These are phyloP conservation scores for Penicillium sp. DNA, from an alignment of 2,329 filamentous ascomycete species.

Conservation along the genomic window DNA sequence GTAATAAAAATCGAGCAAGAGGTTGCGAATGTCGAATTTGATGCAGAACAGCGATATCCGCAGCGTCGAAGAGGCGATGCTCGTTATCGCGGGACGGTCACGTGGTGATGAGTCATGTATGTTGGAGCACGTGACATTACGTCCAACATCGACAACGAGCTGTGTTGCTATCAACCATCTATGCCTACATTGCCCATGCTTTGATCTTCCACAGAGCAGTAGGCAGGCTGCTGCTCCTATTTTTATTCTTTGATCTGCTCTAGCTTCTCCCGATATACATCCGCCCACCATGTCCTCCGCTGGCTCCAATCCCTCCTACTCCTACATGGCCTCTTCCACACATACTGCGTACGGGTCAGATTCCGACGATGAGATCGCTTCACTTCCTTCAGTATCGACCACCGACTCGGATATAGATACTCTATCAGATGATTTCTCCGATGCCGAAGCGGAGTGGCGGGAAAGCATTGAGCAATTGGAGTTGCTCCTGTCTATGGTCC, in stretches of 20 bases:
- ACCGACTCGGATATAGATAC: conserved; percentile 38
- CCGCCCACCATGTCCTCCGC: conserved; percentile 28
- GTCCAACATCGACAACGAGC: conserved; percentile 4
- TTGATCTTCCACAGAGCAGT: conserved; percentile 23
- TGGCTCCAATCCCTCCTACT: conserved; percentile 33
- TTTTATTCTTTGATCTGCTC: background rate
- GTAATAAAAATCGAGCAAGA: conserved; percentile 1
- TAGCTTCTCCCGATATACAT: background rate
- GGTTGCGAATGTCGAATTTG: conserved; percentile 17
- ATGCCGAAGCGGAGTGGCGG: conserved; percentile 93
- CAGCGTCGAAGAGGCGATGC: conserved; percentile 13
- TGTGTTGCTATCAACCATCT: background rate
- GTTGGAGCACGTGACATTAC: conserved; percentile 1
- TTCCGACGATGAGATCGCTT: conserved; percentile 41
- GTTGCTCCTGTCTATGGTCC: conserved; percentile 84
- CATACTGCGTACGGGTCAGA: conserved; percentile 23
- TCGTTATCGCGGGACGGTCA: conserved; percentile 22
- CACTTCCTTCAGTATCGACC: conserved; percentile 40
- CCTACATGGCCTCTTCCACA: conserved; percentile 38
- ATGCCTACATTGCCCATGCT: conserved; percentile 17
- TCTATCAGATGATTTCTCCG: conserved; percentile 58
- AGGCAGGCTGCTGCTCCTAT: conserved; percentile 36
- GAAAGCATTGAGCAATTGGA: conserved; percentile 91
- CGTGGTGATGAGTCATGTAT: conserved; percentile 19
- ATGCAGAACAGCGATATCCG: conserved; percentile 18